Evolutionary conservation across 2,329 filamentous ascomycete genomes (phyloP).

Genomic region (Pyrenophora teres): DNA sequence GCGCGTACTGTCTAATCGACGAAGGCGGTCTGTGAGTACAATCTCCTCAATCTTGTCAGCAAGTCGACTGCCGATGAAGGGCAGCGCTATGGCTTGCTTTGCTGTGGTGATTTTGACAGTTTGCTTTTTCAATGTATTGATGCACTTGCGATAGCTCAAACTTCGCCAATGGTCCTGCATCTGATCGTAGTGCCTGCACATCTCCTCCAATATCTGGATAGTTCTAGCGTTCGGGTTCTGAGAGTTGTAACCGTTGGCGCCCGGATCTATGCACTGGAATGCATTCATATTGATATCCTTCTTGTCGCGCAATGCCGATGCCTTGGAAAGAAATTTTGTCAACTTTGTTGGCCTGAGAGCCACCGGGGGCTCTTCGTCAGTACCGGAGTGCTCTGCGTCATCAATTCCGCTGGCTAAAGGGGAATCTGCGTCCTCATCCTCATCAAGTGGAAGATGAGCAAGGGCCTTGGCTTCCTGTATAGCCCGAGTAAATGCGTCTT

Average conservation of each 20-base stretch:
- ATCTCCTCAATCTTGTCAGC: constrained; percentile 92
- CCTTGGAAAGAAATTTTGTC: constrained; percentile 9
- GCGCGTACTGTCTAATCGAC: constrained; percentile 71
- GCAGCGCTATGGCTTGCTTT: constrained; percentile 69
- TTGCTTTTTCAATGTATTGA: constrained; percentile 73
- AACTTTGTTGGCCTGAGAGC: constrained; percentile 15
- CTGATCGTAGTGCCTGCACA: constrained; percentile 77
- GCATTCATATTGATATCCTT: constrained; percentile 44
- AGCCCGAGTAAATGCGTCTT: constrained; percentile 66
- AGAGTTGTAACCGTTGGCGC: constrained; percentile 50
- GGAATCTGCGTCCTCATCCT: constrained; percentile 43
- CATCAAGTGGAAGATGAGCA: constrained; percentile 58
- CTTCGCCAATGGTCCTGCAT: constrained; percentile 79
- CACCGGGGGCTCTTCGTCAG: constrained; percentile 30
- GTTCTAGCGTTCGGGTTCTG: constrained; percentile 75
- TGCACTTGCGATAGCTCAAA: constrained; percentile 75
- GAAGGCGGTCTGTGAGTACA: constrained; percentile 71
- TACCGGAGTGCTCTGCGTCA: constrained; percentile 24
- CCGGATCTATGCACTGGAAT: constrained; percentile 65
- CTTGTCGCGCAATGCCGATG: constrained; percentile 18
- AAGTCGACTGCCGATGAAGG: constrained; percentile 71
- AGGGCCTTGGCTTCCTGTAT: constrained; percentile 67
- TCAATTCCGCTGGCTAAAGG: constrained; percentile 33
- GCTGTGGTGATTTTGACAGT: constrained; percentile 66
- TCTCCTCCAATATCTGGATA: constrained; percentile 75